A percentile compares a stretch with the other conserved stretches of the same genome.
Conservation (phyloP, 345 rosid genomes). For the Abelmoschus esculentus region DNA sequence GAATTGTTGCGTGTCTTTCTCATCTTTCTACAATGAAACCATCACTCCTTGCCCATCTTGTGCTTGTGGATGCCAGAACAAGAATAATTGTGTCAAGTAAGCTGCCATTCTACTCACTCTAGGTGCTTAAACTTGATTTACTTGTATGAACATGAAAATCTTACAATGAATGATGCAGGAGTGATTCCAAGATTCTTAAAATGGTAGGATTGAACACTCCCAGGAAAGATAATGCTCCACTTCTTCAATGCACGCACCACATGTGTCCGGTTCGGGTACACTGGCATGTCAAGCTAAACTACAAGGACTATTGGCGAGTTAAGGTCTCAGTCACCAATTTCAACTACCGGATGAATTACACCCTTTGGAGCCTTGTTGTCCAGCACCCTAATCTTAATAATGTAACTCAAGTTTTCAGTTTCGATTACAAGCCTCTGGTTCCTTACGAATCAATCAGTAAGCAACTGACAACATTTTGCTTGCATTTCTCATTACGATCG, state of each 20-base stretch:
- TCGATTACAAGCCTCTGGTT: slow-evolving; percentile 64
- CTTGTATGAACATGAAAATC: neutral
- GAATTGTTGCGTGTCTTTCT: slow-evolving; percentile 76
- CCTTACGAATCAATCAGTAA: slow-evolving; percentile 71
- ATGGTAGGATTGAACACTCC: slow-evolving; percentile 55
- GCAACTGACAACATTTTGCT: slow-evolving; percentile 1
- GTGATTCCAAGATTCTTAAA: slow-evolving; percentile 55
- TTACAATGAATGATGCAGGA: slow-evolving; percentile 31
- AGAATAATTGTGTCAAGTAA: slow-evolving; percentile 63
- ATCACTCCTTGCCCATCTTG: slow-evolving; percentile 80
- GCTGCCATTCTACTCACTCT: slow-evolving; percentile 4
- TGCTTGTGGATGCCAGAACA: slow-evolving; percentile 80
- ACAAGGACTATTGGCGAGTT: slow-evolving; percentile 71
- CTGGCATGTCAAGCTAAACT: slow-evolving; percentile 78
- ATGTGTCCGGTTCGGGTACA: slow-evolving; percentile 81
- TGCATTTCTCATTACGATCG: neutral
- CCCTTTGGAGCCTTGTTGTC: slow-evolving; percentile 59
- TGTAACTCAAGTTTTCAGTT: slow-evolving; percentile 84
- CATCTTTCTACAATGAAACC: slow-evolving; percentile 79
- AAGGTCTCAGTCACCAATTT: slow-evolving; percentile 67
- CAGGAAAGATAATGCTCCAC: slow-evolving; percentile 45
- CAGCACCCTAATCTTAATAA: slow-evolving; percentile 87
- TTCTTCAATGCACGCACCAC: slow-evolving; percentile 72
- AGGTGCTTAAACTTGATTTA: neutral
- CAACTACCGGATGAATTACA: slow-evolving; percentile 64